Conservation (phyloP, 768 basidiomycete species). For the Thelephora aurantiotincta region DNA sequence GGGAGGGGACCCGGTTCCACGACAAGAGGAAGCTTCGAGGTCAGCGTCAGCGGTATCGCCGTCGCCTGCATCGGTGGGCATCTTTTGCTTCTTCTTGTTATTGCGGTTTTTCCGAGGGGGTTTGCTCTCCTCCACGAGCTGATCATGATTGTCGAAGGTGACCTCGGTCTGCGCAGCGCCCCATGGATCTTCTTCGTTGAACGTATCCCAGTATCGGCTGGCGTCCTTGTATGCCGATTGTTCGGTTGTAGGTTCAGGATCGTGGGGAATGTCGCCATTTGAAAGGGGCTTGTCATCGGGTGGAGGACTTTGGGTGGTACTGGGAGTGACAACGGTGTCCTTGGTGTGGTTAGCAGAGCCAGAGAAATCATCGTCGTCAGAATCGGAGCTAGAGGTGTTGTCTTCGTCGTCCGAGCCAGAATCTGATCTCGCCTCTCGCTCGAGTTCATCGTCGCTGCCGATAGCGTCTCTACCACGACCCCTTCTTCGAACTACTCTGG, state of each 20-base stretch:
- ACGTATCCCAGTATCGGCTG: constrained; percentile 79
- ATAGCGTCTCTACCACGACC: constrained; percentile 43
- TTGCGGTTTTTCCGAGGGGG: constrained; percentile 13
- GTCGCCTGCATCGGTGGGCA: constrained; percentile 21
- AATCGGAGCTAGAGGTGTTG: constrained; percentile 22
- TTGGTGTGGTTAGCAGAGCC: constrained; percentile 22
- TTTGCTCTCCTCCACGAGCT: constrained; percentile 7
- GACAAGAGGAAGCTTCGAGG: constrained; percentile 26
- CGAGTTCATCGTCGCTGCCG: constrained; percentile 69
- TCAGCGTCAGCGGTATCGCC: constrained; percentile 17
- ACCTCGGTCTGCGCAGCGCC: constrained; percentile 53
- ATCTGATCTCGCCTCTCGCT: constrained; percentile 57
- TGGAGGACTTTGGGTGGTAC: constrained; percentile 47
- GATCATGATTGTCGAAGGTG: constrained; percentile 13
- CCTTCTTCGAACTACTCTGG: constrained; percentile 39
- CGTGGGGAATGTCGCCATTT: constrained; percentile 12
- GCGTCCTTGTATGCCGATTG: constrained; percentile 38
- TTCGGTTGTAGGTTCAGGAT: constrained; percentile 19
- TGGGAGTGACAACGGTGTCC: constrained; percentile 47
- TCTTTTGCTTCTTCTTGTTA: constrained; percentile 19
- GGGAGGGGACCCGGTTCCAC: constrained; percentile 15
- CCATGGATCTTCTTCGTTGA: constrained; percentile 39
- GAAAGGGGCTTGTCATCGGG: constrained; percentile 9
- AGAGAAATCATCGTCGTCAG: constrained; percentile 26
- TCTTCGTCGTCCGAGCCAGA: constrained; percentile 60